Evolutionary conservation across 2,329 filamentous ascomycete species (phyloP).

Genomic region (Bipolaris sorokiniana): DNA sequence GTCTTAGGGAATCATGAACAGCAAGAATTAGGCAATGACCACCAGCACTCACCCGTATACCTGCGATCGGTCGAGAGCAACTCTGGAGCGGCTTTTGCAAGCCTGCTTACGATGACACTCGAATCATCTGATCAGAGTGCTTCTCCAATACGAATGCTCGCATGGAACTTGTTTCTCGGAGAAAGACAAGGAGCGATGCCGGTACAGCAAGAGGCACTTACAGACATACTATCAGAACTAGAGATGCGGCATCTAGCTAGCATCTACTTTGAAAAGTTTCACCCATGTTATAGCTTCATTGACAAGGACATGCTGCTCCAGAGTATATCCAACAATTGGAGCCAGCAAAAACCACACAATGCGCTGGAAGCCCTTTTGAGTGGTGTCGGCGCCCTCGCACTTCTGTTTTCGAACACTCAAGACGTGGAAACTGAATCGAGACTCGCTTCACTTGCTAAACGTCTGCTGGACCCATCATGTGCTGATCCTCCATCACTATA

Average conservation of each 20-base stretch:
- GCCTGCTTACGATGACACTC: not conserved
- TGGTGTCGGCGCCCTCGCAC: not conserved
- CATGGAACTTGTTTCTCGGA: not conserved
- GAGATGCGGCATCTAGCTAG: not conserved
- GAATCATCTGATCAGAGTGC: not conserved
- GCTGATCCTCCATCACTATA: not conserved
- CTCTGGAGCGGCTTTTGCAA: not conserved
- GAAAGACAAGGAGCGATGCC: not conserved
- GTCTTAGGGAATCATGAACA: not conserved
- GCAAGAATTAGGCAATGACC: not conserved
- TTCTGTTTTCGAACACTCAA: not conserved
- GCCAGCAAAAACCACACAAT: not conserved
- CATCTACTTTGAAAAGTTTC: not conserved
- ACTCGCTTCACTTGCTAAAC: not conserved
- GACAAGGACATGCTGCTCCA: not conserved
- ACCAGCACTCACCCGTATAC: not conserved
- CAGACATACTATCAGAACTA: not conserved
- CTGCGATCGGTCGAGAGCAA: not conserved
- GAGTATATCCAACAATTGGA: not conserved
- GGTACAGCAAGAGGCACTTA: not conserved
- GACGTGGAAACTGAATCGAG: not conserved
- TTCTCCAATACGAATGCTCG: not conserved
- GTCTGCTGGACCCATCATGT: not conserved
- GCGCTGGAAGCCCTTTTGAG: not conserved
- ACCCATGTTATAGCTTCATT: not conserved